Conservation (phyloP, 768 basidiomycete species). For the Tulasnella sp. region DNA sequence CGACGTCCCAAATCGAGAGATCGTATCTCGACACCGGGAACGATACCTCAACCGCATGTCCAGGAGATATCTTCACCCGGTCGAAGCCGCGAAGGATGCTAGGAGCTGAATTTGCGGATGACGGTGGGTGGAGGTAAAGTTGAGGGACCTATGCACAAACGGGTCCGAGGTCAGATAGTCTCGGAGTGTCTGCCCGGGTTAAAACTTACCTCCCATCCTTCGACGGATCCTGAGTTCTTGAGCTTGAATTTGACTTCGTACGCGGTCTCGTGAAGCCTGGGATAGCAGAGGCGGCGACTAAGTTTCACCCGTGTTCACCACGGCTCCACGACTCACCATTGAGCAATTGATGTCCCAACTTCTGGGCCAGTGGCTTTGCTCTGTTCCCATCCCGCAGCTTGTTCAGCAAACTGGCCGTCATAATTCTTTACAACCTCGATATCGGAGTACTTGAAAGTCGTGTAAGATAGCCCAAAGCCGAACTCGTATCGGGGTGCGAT, state of each 20-base stretch:
- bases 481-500: constrained; percentile 29
- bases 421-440: constrained; percentile 15
- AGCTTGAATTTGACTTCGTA: constrained; percentile 14
- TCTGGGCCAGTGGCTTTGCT: background rate
- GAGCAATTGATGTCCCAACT: constrained; percentile 6
- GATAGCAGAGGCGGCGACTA: background rate
- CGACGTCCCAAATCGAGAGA: constrained; percentile 14
- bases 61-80: constrained; percentile 12
- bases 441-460: constrained; percentile 26
- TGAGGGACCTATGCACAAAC: constrained; percentile 14
- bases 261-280: constrained; percentile 13
- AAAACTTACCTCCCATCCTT: constrained; percentile 17
- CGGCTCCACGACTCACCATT: background rate
- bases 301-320: background rate
- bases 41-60: constrained; percentile 11
- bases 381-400: background rate
- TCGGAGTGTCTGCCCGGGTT: background rate
- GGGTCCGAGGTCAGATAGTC: background rate
- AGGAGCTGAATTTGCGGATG: constrained; percentile 14
- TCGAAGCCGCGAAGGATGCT: constrained; percentile 21
- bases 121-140: constrained; percentile 19
- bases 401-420: background rate
- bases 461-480: constrained; percentile 30
- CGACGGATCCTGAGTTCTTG: constrained; percentile 17
- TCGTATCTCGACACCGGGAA: constrained; percentile 13